Evolutionary conservation across 2,329 filamentous ascomycete genomes (phyloP), one percentile per base, ranked within the genome.

Genomic region (Fusarium bactridioides): DNA sequence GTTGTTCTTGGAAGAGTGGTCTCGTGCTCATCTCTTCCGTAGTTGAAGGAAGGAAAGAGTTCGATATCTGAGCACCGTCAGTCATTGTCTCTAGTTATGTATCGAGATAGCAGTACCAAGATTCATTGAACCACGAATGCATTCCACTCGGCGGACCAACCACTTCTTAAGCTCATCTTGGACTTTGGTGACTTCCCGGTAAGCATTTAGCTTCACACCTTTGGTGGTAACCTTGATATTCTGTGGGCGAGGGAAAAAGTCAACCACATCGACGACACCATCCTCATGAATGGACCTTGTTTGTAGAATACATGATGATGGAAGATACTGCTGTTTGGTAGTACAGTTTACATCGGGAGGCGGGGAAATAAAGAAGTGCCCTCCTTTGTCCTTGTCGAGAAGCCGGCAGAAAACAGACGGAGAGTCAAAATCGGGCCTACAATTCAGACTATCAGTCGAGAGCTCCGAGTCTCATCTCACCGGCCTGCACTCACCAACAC

Each of bases 241-340:
- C 77, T 88, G 90, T 16, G 92, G 91, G 3, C 92, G 86, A 1
- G 92, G 92, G 73, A 94, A 94, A 82, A 94, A 94, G 79, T 94
- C 92, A 21, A 93, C 84, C 35, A 94, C 79, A 61, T 93, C 91
- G 16, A 92, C 88, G 2, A 94, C 92, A 2, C 92, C 93, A 62
- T 92, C 88, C 74, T 94, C 92, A 70, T 92, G 88, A 71, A 94
- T 91, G 79, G 92, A 94, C n/a, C 92, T 86, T 3, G 93, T 94
- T 79, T 94, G 91, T 5, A 94, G 84, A 66, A 94, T 91, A 75
- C 93, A 94, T 53, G 91, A 91, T 15, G 90, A 92, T 0, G 92
- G 92, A 5, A 94, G 85, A 76, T 94, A 94, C 77, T 93, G 90
- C 81, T 94, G 92, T 79, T 94, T 94, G 40, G 90, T 93, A 6